These are phyloP conservation scores for Chalara sp. DNA, from an alignment of 2,329 filamentous ascomycete species.

Conservation along the genomic window DNA sequence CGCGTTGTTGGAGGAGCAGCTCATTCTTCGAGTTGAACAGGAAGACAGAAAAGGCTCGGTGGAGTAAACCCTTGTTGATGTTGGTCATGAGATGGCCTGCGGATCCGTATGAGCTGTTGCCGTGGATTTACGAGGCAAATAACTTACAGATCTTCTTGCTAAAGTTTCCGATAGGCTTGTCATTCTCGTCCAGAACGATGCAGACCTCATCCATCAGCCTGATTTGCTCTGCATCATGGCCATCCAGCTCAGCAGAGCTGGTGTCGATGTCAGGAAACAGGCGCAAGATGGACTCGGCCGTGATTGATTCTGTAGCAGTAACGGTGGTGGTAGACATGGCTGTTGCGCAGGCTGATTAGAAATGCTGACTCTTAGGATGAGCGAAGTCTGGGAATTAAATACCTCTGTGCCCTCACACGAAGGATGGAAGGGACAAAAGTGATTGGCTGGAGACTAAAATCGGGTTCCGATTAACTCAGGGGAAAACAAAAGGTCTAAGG, in stretches of 20 bases:
- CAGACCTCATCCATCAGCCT: constrained; percentile 98
- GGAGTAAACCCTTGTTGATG: constrained; percentile 90
- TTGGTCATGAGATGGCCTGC: constrained; percentile 97
- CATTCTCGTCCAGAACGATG: constrained; percentile 91
- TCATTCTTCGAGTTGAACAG: constrained; percentile 93
- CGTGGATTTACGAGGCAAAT: neutral
- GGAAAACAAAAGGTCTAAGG: too few species aligned
- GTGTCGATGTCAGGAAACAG: constrained; percentile 82
- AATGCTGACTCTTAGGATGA: constrained; percentile 1
- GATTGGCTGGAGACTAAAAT: too few species aligned
- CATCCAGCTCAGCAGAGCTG: constrained; percentile 66
- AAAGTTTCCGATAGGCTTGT: constrained; percentile 86
- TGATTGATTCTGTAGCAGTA: constrained; percentile 56
- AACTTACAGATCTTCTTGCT: constrained; percentile 94
- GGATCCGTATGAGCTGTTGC: constrained; percentile 4
- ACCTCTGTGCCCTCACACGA: constrained; percentile 3
- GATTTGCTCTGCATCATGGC: constrained; percentile 96
- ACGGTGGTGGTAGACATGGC: constrained; percentile 35
- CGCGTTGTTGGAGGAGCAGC: constrained; percentile 90
- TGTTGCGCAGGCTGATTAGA: constrained; percentile 2
- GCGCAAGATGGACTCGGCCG: constrained; percentile 76
- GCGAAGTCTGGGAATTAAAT: constrained; percentile 6
- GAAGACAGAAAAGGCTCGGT: constrained; percentile 97
- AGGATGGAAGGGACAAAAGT: constrained; percentile 1
- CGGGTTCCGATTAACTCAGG: too few species aligned